Evolutionary conservation across 257 asterid species (phyloP), one percentile per base, ranked within the genome.

Genomic region (Salvia rosmarinus): DNA sequence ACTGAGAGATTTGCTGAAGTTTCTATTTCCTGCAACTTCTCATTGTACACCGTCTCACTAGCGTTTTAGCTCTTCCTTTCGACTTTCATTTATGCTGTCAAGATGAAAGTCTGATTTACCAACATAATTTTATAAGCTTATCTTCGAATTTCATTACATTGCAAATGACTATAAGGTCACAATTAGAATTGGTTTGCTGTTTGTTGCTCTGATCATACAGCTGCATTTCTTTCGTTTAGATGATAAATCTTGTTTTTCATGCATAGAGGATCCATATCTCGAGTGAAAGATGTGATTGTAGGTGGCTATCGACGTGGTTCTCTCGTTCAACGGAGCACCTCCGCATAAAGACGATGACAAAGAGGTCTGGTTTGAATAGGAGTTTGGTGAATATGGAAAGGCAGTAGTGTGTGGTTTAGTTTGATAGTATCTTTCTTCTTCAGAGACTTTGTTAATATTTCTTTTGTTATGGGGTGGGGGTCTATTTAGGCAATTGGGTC

Each of bases 251-350:
- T 39, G 56, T 66, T 11, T 74, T 32, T 23, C 32, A 6, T 46
- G 51, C 51, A 23, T 87, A 87, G 94, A 81, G 72, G 79, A 83
- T 82, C 82, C 71, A 81, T 89, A 52, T 61, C 87, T 75, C 88
- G 94, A 62, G 67, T 89, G 39, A 85, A 3, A 82, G 90, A 78
- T 17, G 81, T 76, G 72, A 51, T 89, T 55, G 82, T 84, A 25
- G 30, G 3, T 25, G 30, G 30, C 30, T 25, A 25, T 55, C 84
- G 65, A 35, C 82, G 80, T 17, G 85, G 84, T 72, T 82, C 90
- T 34, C 62, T 82, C 23, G 61, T 77, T 9, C 75, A 83, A 51
- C 81, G 88, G 66, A 76, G 77, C 72, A 54, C 78, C 70, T 80
- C 88, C 23, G 7, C 55, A 17, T 79, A 80, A 49, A 83, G 85